Evolutionary conservation across 2,329 filamentous ascomycete genomes (phyloP).

Genomic region (Aphanoascus verrucosus): DNA sequence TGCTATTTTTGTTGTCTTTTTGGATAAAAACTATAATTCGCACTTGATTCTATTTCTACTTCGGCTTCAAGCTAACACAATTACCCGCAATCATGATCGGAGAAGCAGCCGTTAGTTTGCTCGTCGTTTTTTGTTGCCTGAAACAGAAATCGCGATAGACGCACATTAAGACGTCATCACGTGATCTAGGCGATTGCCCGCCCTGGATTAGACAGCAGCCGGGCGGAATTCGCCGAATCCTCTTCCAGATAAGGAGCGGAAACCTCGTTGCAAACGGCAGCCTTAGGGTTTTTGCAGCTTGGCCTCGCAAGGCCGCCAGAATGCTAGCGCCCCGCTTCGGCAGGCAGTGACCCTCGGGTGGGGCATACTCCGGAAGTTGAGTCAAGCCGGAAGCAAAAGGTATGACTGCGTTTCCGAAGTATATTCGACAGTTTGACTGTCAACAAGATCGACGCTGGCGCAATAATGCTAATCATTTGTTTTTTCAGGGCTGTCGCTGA

Average conservation of each 20-base stretch:
- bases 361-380: conserved; percentile 3
- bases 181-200: not conserved
- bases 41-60: not conserved
- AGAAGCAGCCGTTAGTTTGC: not conserved
- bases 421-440: not conserved
- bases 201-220: not conserved
- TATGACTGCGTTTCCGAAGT: not conserved
- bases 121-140: conserved; percentile 8
- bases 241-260: not conserved
- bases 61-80: not conserved
- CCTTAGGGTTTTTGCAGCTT: not conserved
- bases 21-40: not conserved
- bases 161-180: not conserved
- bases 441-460: conserved; percentile 6
- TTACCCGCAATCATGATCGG: not conserved
- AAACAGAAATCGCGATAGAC: not conserved
- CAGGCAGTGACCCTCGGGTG: not conserved
- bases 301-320: conserved; percentile 5
- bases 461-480: conserved; percentile 1
- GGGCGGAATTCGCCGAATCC: conserved; percentile 6
- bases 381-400: not conserved
- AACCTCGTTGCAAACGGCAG: not conserved
- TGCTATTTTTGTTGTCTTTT: not conserved
- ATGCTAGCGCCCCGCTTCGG: not conserved
- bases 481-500: not conserved